phyloP scores from a whole-genome alignment of 1,139 yeast genomes.

The Lodderomyces orthopsilosis region DNA sequence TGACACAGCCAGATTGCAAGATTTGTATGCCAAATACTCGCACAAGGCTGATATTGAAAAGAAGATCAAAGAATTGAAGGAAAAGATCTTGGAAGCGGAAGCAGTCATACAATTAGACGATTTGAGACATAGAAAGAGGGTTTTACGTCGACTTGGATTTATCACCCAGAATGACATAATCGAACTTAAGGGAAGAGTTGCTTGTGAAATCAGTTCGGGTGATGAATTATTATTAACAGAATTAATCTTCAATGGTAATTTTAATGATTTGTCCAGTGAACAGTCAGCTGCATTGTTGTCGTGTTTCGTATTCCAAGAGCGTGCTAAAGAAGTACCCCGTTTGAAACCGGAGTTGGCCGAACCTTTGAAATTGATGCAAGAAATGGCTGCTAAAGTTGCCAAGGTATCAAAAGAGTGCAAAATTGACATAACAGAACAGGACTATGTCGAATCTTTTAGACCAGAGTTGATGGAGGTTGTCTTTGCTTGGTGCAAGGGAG shows the following conservation, averaged over 20 bases:
- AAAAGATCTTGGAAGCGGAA: constrained; percentile 76
- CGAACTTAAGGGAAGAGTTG: constrained; percentile 90
- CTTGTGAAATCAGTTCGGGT: constrained; percentile 95
- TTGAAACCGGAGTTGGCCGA: constrained; percentile 85
- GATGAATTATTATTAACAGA: constrained; percentile 89
- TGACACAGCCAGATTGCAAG: constrained; percentile 59
- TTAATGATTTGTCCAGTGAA: constrained; percentile 81
- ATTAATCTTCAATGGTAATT: constrained; percentile 89
- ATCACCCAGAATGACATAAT: constrained; percentile 82
- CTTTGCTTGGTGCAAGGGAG: constrained; percentile 95
- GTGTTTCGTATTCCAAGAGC: constrained; percentile 95
- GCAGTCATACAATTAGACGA: constrained; percentile 94
- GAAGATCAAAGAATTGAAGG: constrained; percentile 59
- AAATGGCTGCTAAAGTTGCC: constrained; percentile 87
- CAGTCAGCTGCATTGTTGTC: constrained; percentile 91
- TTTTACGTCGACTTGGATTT: constrained; percentile 77
- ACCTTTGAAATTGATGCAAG: constrained; percentile 82
- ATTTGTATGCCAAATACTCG: constrained; percentile 62
- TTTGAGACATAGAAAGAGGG: constrained; percentile 87
- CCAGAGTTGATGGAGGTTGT: constrained; percentile 97
- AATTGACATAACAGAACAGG: constrained; percentile 84
- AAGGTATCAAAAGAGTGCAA: constrained; percentile 86
- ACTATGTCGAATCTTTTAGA: constrained; percentile 86
- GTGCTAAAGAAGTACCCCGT: constrained; percentile 85
- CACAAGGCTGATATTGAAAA: constrained; percentile 60